These are phyloP conservation scores for Alternaria tenuissima DNA, from an alignment of 2,329 filamentous ascomycete genomes.

Conservation along the genomic window DNA sequence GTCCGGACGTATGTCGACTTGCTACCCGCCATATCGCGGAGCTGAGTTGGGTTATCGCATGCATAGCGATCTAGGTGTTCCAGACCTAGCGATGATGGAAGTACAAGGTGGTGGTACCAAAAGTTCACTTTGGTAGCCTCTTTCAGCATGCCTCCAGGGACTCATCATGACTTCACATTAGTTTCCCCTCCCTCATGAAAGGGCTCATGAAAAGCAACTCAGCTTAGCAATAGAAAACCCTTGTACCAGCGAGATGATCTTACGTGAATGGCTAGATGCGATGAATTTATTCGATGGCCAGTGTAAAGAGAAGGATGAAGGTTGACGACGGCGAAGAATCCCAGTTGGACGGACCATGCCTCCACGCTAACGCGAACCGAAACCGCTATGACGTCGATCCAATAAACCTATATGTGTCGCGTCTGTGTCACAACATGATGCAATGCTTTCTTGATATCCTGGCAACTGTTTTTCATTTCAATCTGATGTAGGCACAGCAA, in stretches of 20 bases:
- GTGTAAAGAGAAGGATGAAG: neutral
- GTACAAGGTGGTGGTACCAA: too few relatives aligned
- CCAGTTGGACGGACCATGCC: neutral
- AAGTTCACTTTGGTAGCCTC: too few relatives aligned
- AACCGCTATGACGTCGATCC: neutral
- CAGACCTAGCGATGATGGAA: too few relatives aligned
- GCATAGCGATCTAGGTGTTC: too few relatives aligned
- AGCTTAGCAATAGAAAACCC: neutral
- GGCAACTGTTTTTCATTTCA: neutral
- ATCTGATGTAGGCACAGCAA: neutral
- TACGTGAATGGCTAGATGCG: neutral
- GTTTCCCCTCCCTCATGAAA: neutral
- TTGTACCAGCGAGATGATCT: neutral
- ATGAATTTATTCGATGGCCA: neutral
- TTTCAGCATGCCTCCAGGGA: neutral
- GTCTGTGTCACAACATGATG: neutral
- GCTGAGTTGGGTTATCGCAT: too few relatives aligned
- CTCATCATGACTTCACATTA: neutral
- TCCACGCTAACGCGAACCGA: neutral
- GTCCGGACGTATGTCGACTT: too few relatives aligned
- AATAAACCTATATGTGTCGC: neutral
- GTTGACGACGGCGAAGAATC: neutral
- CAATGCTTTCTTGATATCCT: too few relatives aligned
- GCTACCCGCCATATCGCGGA: too few relatives aligned
- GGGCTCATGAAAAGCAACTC: neutral